Percentiles rank a stretch among this genome's conserved stretches.
Conservation (phyloP, 768 basidiomycete species). For the Lactifluus piperatus region DNA sequence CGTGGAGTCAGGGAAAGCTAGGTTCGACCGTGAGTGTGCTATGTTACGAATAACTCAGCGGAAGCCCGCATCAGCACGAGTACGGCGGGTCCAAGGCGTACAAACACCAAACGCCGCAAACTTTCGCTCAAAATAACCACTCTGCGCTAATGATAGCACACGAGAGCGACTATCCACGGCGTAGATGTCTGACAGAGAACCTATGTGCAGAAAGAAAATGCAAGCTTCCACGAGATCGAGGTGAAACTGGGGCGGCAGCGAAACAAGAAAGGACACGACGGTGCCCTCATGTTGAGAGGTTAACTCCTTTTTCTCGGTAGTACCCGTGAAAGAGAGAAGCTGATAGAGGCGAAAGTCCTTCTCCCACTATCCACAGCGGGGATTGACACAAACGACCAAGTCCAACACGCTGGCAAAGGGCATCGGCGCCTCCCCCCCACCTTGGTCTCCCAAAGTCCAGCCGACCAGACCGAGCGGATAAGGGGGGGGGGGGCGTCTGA, state of each 20-base stretch:
- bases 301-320: not conserved
- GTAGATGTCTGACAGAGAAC: not conserved
- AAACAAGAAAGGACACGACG: not conserved
- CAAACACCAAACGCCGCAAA: not conserved
- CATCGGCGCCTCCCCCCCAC: no score
- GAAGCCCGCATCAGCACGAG: slow-evolving; percentile 1
- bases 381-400: not conserved
- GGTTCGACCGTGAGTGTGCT: not conserved
- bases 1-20: not conserved
- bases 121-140: not conserved
- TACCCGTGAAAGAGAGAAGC: not conserved
- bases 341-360: no score
- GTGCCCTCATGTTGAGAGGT: not conserved
- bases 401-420: not conserved
- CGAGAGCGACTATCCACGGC: not conserved
- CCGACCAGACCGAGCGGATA: not conserved
- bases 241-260: not conserved
- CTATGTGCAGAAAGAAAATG: not conserved
- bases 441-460: not conserved
- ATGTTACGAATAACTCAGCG: not conserved
- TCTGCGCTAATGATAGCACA: not conserved
- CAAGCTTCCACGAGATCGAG: not conserved
- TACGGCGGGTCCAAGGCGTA: not conserved
- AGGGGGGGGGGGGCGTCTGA: not conserved
- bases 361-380: not conserved